Percentiles rank a stretch among this genome's conserved stretches.
These are phyloP conservation scores for Wickerhamomyces xylosicus DNA, from an alignment of 805 yeast genomes.

Conservation along the genomic window DNA sequence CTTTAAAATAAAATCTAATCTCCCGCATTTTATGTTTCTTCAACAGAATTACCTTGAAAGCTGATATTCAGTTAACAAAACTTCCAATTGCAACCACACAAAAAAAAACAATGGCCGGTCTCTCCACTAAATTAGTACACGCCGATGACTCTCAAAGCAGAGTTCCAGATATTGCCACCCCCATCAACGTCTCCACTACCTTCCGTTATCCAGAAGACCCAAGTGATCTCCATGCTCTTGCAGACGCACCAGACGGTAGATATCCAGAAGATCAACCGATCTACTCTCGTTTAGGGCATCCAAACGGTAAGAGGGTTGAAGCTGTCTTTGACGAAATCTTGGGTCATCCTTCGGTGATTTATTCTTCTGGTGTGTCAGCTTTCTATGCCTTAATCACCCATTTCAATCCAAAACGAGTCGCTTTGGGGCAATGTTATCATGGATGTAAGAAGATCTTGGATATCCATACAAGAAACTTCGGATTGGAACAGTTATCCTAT, in stretches of 20 bases:
- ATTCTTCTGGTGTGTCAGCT: slow-evolving; percentile 75
- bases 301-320: slow-evolving; percentile 62
- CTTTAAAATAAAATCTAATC: too few species aligned
- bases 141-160: slow-evolving; percentile 53
- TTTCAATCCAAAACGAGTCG: slow-evolving; percentile 62
- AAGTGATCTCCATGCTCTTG: slow-evolving; percentile 36
- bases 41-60: too few species aligned
- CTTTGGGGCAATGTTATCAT: slow-evolving; percentile 75
- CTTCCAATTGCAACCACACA: too few species aligned
- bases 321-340: slow-evolving; percentile 48
- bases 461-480: slow-evolving; percentile 50
- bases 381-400: slow-evolving; percentile 65
- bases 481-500: slow-evolving; percentile 38
- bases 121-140: slow-evolving; percentile 55
- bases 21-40: too few species aligned
- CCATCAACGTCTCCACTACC: slow-evolving; percentile 77
- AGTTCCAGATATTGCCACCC: slow-evolving; percentile 62
- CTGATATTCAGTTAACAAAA: too few species aligned
- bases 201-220: slow-evolving; percentile 59
- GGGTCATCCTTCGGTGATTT: slow-evolving; percentile 56
- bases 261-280: slow-evolving; percentile 28
- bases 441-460: slow-evolving; percentile 70
- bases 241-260: slow-evolving; percentile 22
- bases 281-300: slow-evolving; percentile 72
- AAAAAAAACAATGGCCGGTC: slow-evolving; percentile 29